Base-by-base conservation (phyloP, 208 protist genomes). In the Trypanosoma theileri region DNA sequence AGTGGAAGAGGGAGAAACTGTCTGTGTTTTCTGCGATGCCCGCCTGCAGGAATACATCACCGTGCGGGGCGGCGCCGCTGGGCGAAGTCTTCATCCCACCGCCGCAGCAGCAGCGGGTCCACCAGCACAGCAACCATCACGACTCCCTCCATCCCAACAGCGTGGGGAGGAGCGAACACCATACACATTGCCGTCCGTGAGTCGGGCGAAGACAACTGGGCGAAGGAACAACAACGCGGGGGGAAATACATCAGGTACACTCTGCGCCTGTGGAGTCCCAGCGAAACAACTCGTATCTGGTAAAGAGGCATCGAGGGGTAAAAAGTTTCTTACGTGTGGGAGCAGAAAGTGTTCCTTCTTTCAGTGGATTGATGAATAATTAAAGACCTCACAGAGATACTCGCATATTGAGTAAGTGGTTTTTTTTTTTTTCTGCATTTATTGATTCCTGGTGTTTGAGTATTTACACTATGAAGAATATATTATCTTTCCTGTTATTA, bases 1-100 rank as follows among this genome's bases (percentile, higher is more conserved):
- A 4, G 42, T 93, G 57, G 77, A 90, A 53, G 59, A 73, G 42
- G 69, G 83, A 14, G 86, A 95, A 59, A 79, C 72, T 14, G 74
- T 93, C 31, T 96, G 90, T 59, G 73, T 92, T 48, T 85, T 79
- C 64, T 96, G 90, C 66, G 88, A 96, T 66, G 67, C 75, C 24
- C 83, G 87, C 21, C 57, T 96, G 51, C 81, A 88, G 69, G 85
- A 92, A 56, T 93, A 93, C 80, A 78, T 96, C 46, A 72, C 71
- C 3, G 73, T 93, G 12, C 87, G 84, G 55, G 83, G 79, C 31
- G 59, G 7, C 24, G n/a, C 3, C 13, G 13, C 13, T 40, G n/a
- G 61, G 10, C 12, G 10, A 19, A 12, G 17, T 45, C 26, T 1
- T 14, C n/a, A 66, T 4, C 48, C 48, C 2, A 16, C 56, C 6